Evolutionary conservation across 257 asterid species (phyloP).

Genomic region (Oldenlandia corymbosa): DNA sequence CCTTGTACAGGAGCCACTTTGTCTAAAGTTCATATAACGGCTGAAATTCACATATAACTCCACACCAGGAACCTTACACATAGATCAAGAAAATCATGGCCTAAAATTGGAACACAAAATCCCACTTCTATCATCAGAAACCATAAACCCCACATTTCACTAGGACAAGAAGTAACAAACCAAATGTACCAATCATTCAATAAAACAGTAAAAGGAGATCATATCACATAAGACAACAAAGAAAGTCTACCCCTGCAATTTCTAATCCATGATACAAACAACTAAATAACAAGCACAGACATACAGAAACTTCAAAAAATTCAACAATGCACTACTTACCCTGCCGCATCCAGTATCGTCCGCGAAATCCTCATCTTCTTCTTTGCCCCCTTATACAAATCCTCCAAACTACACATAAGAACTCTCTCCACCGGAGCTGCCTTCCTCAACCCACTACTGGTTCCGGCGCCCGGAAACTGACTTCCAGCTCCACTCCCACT

Average conservation of each 20-base stretch:
- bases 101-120: neutral
- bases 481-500: conserved; percentile 39
- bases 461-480: conserved; percentile 27
- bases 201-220: no score
- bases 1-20: neutral
- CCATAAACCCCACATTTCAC: neutral
- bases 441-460: conserved; percentile 51
- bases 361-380: conserved; percentile 92
- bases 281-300: neutral
- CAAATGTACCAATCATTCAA: no score
- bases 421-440: conserved; percentile 66
- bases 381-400: conserved; percentile 65
- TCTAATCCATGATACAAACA: neutral
- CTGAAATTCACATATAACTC: neutral
- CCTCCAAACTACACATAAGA: conserved; percentile 86
- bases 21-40: neutral
- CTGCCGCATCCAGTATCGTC: conserved; percentile 52
- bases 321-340: conserved; percentile 46
- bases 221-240: neutral
- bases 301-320: neutral
- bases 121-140: neutral
- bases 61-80: neutral
- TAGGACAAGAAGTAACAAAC: neutral
- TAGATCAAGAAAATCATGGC: neutral
- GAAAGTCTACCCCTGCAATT: neutral